phyloP scores from a whole-genome alignment of 768 basidiomycete genomes.

The Galerina sulciceps region DNA sequence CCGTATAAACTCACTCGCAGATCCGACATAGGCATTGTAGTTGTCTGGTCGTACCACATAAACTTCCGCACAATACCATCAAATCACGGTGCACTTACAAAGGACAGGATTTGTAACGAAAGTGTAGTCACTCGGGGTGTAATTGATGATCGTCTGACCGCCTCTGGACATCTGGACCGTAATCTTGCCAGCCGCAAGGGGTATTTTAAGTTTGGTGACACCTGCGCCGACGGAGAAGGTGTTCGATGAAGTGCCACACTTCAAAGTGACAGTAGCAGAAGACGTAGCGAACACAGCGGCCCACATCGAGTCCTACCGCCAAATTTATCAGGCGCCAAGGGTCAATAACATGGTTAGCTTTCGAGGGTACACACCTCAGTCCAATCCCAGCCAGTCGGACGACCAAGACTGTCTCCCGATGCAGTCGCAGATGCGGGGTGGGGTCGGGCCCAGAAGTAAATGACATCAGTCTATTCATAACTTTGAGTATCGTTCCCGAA shows the following conservation, averaged over 20 bases:
- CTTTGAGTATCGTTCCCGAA: neutral
- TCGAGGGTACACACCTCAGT: constrained; percentile 41
- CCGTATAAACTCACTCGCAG: constrained; percentile 36
- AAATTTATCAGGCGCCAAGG: neutral
- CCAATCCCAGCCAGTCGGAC: constrained; percentile 55
- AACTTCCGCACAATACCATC: constrained; percentile 5
- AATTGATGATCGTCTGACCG: constrained; percentile 53
- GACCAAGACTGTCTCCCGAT: constrained; percentile 45
- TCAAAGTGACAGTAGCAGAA: constrained; percentile 56
- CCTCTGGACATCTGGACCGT: constrained; percentile 56
- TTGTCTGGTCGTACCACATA: constrained; percentile 46
- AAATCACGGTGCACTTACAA: constrained; percentile 32
- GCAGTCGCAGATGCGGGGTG: constrained; percentile 56
- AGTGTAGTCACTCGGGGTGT: constrained; percentile 49
- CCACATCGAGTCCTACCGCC: constrained; percentile 61
- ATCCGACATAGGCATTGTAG: constrained; percentile 66
- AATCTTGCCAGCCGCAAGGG: constrained; percentile 59
- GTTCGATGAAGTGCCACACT: constrained; percentile 41
- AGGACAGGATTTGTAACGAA: constrained; percentile 36
- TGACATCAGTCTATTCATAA: constrained; percentile 42
- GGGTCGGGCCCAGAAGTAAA: constrained; percentile 68
- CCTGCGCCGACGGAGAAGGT: constrained; percentile 52
- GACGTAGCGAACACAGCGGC: constrained; percentile 63
- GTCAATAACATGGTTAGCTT: neutral
- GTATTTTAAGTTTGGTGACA: constrained; percentile 64